These are phyloP conservation scores for Haplosporangium gracile DNA, from an alignment of 192 early-diverging fungal species.

Conservation along the genomic window DNA sequence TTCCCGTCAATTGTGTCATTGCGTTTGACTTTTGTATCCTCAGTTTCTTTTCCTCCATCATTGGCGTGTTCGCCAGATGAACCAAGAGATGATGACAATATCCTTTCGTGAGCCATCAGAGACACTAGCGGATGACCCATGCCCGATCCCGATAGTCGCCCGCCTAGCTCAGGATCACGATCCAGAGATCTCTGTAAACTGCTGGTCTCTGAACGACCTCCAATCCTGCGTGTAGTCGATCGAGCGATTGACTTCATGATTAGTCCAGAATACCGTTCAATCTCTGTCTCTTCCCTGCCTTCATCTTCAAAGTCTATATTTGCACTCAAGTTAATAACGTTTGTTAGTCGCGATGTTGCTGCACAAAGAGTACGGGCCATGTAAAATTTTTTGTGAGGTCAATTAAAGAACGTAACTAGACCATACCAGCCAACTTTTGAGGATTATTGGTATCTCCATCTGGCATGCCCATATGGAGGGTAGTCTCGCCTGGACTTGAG, in stretches of 20 bases:
- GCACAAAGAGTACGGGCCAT: neutral
- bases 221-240: neutral
- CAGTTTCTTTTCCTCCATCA: neutral
- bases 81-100: neutral
- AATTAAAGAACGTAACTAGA: neutral
- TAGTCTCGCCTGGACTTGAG: neutral
- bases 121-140: neutral
- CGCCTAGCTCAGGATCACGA: neutral
- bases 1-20: neutral
- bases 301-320: neutral
- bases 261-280: slow-evolving; percentile 29
- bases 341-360: neutral
- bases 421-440: too few species aligned
- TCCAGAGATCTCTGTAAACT: neutral
- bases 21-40: neutral
- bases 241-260: slow-evolving; percentile 16
- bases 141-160: neutral
- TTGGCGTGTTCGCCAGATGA: neutral
- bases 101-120: neutral
- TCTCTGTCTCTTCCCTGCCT: slow-evolving; percentile 5
- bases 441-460: neutral
- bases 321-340: neutral
- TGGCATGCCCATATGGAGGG: neutral
- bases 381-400: neutral
- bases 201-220: neutral